Evolutionary conservation across 2,329 filamentous ascomycete genomes (phyloP), one percentile per base, ranked within the genome.

Genomic region (Penicillium polonicum): DNA sequence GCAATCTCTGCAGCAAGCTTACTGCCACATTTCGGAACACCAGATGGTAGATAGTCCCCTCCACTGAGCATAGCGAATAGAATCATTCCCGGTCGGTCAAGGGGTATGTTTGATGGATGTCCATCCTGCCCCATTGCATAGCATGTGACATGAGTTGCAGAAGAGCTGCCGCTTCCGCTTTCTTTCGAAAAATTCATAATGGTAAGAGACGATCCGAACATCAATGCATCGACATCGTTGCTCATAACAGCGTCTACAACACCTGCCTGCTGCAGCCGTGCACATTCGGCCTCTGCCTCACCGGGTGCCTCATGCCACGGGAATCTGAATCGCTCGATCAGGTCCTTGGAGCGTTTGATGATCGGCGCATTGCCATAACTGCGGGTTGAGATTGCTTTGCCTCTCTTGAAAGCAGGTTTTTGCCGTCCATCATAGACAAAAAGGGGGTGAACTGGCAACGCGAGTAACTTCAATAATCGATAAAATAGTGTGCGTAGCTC

Each of bases 231-330:
- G 43, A 97, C 92, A 79, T 99, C 94, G 72, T 99, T 92, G 72
- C 91, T 97, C 66, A 99, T 80, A 1, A 97, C 94, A 0, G 91
- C 93, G 73, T 99, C 94, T 1, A 96, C 92, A 9, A 96, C 80
- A 0, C 91, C 92, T 45, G 88, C 83, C 58, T 83, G 82, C 70
- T 99, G 92, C 3, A 99, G 76, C 17, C 94, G 77, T 0, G 94
- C 94, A 65, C 94, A 99, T 76, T 99, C 94, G 1, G 94, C 94
- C 72, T 99, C 94, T 3, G 93, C 94, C 72, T 99, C 94, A 10
- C 94, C 94, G 0, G 93, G 94, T 6, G 94, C 94, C 68, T 91
- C 86, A 72, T 97, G 92, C 48, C 85, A 84, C 1, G 87, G 84
- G 69, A 96, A 95, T 1, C 89, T 92, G 73, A 97, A 97, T 1